These are phyloP conservation scores for Megacollybia marginata DNA, from an alignment of 768 basidiomycete species.

Conservation along the genomic window DNA sequence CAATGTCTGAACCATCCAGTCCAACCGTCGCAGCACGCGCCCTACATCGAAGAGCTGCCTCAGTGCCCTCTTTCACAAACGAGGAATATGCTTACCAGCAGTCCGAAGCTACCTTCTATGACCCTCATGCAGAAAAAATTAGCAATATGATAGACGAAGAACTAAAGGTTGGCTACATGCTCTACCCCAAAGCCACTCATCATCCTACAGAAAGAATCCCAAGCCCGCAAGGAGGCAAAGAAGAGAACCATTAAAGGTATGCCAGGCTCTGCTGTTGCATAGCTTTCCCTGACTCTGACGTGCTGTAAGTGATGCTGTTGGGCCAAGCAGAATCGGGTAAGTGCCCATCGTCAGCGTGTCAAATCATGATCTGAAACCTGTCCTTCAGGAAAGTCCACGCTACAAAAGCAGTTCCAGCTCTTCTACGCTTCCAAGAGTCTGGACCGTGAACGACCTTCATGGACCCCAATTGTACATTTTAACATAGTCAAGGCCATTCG, in stretches of 20 bases:
- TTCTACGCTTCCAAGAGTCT: conserved; percentile 68
- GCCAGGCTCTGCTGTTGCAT: neutral
- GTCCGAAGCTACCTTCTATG: conserved; percentile 15
- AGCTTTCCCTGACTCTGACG: neutral
- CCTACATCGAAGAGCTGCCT: neutral
- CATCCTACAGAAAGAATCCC: conserved; percentile 38
- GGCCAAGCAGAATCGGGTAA: conserved; percentile 69
- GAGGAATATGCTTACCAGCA: neutral
- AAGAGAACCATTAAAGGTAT: conserved; percentile 49
- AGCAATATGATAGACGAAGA: conserved; percentile 53
- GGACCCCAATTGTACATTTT: conserved; percentile 78
- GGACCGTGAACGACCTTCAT: conserved; percentile 63
- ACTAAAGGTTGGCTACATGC: conserved; percentile 30
- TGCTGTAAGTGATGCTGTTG: conserved; percentile 53
- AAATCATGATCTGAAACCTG: conserved; percentile 1
- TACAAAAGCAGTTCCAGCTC: conserved; percentile 81
- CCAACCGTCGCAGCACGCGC: no score
- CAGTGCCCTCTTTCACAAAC: neutral
- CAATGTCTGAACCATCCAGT: no score
- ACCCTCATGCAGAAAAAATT: conserved; percentile 36
- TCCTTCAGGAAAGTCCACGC: conserved; percentile 63
- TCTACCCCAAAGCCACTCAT: neutral
- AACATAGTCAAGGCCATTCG: conserved; percentile 78
- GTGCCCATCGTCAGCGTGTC: neutral
- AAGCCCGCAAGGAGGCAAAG: conserved; percentile 36